Conservation (phyloP, 805 yeast genomes). For the Myxozyma neotropica region DNA sequence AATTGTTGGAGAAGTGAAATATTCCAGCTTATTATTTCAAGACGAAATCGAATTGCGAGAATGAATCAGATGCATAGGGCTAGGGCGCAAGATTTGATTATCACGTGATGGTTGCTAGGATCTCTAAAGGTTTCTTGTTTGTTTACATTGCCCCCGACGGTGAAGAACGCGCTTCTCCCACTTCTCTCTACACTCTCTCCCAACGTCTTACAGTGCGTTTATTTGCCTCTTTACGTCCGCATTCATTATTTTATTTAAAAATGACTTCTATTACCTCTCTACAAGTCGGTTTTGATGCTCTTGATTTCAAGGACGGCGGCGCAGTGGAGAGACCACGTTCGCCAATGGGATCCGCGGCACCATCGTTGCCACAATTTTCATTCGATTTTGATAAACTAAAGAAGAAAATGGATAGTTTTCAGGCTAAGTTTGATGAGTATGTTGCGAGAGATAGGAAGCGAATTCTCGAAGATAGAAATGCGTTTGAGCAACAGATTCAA, state of each 20-base stretch:
- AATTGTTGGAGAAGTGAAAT: no score
- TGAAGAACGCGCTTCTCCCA: no score
- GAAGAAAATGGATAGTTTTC: conserved; percentile 47
- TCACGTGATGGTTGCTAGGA: neutral
- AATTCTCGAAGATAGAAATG: conserved; percentile 33
- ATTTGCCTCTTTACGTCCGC: neutral
- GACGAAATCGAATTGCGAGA: no score
- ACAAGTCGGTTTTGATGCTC: conserved; percentile 14
- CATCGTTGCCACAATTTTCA: conserved; percentile 35
- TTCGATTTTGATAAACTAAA: conserved; percentile 45
- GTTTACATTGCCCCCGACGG: conserved; percentile 3
- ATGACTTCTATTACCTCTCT: conserved; percentile 17
- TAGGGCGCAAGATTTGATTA: neutral
- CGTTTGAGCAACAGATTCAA: conserved; percentile 28
- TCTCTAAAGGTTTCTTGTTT: neutral
- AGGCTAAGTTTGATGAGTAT: conserved; percentile 45
- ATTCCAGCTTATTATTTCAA: no score
- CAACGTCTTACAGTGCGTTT: neutral
- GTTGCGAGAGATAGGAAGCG: conserved; percentile 43
- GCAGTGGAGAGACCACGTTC: neutral
- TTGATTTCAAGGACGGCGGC: neutral
- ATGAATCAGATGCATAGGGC: neutral
- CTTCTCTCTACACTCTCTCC: neutral
- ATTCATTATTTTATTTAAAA: neutral
- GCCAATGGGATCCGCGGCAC: conserved; percentile 11